Evolutionary conservation across 768 basidiomycete genomes (phyloP), one percentile per base, ranked within the genome.

Genomic region (Termitomyces titanicus): DNA sequence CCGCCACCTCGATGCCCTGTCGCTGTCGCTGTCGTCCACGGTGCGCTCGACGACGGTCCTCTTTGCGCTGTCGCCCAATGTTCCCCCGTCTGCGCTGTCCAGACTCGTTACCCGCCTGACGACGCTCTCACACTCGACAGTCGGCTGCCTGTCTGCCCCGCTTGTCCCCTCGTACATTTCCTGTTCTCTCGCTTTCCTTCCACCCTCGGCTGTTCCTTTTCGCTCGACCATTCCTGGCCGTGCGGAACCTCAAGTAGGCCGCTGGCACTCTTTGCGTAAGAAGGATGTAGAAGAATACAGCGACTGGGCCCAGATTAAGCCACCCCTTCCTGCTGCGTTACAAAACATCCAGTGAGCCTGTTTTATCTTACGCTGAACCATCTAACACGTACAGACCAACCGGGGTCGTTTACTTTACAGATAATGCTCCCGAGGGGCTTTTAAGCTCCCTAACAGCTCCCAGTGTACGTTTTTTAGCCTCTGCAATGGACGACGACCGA

Each of bases 91-190:
- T 6, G 73, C 77, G 17, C 67, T 84, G 18, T 74, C 77, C 15
- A 59, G 62, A 3, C 68, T 78, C 13, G 77, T 77, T 34, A 63
- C 70, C 4, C 59, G 63, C 8, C 64, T 85, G 7, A 75, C 71
- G 2, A 66, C 69, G 4, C 72, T 80, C 56, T 72, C 73, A 15
- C 59, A 65, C 56, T 53, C 70, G 6, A 74, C 80, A 24, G 65
- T 86, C 17, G 89, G 89, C 3, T 89, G 88, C 62, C 76, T 90
- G 42, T 80, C 84, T 11, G 79, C 81, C 1, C 78, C 81, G 1
- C 59, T 80, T 13, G 71, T 40, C 18, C 51, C 61, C 27, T 68
- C 61, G 25, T 54, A 68, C 20, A 66, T 83, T 29, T 71, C 79
- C 1, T 88, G 86, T 61, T 82, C 85, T 22, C 63, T 89, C 8